Conservation (phyloP, 2,329 filamentous ascomycete species). For the Albophoma yamanashiensis region DNA sequence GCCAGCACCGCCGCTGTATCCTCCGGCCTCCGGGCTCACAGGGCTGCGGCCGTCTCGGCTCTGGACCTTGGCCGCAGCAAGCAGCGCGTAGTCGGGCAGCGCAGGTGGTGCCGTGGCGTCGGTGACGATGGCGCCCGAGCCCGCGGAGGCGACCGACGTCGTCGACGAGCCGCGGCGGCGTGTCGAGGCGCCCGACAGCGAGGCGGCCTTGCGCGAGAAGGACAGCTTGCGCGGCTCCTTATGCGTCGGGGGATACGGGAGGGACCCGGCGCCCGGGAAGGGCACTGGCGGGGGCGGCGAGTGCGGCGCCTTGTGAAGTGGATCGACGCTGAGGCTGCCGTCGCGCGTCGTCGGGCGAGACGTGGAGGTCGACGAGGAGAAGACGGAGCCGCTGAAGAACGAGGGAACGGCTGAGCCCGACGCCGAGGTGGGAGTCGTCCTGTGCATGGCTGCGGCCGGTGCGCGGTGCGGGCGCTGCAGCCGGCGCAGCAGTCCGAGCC, state of each 20-base stretch:
- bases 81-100: conserved; percentile 41
- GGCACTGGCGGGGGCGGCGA: conserved; percentile 2
- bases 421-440: conserved; percentile 1
- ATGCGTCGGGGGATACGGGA: conserved; percentile 24
- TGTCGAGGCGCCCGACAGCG: conserved; percentile 33
- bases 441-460: not conserved
- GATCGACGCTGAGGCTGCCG: conserved; percentile 8
- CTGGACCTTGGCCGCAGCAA: conserved; percentile 35
- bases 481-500: not conserved
- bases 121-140: conserved; percentile 26
- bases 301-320: not conserved
- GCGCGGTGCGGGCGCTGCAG: not conserved
- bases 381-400: conserved; percentile 25
- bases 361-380: conserved; percentile 16
- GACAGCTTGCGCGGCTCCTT: conserved; percentile 35
- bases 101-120: conserved; percentile 40
- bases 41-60: conserved; percentile 11
- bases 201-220: conserved; percentile 39
- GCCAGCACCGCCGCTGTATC: conserved; percentile 5
- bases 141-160: conserved; percentile 22
- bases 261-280: conserved; percentile 11
- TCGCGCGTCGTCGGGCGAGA: conserved; percentile 26
- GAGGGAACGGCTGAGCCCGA: conserved; percentile 17
- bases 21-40: conserved; percentile 4
- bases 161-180: conserved; percentile 27